Conservation (phyloP, 1,139 yeast genomes). For the Magnusiomyces magnusii region DNA sequence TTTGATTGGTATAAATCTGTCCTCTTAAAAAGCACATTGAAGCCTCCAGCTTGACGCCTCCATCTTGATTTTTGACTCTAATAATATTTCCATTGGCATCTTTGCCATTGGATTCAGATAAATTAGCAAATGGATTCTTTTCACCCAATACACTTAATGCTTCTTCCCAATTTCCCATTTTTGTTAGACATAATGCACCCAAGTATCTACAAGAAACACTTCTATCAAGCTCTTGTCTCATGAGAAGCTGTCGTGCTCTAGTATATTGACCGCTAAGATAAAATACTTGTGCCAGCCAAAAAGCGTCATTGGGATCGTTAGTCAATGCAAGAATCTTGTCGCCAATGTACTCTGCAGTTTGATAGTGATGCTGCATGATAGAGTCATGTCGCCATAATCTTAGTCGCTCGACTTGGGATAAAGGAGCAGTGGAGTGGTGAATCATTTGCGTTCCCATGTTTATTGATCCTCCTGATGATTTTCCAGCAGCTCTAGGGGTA, state of each 20-base stretch:
- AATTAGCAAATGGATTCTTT: conserved; percentile 51
- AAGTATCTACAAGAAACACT: conserved; percentile 74
- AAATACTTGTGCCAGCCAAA: conserved; percentile 92
- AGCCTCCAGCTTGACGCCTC: conserved; percentile 55
- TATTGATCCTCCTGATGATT: not conserved
- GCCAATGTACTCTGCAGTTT: conserved; percentile 86
- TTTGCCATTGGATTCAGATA: conserved; percentile 11
- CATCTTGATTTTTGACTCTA: conserved; percentile 18
- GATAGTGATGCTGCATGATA: conserved; percentile 81
- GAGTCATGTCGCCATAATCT: conserved; percentile 95
- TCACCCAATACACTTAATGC: conserved; percentile 86
- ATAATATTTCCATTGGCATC: conserved; percentile 12
- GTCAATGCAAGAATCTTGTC: conserved; percentile 80
- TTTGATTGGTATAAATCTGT: conserved; percentile 70
- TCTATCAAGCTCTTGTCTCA: conserved; percentile 36
- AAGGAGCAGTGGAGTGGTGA: conserved; percentile 17
- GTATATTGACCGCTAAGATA: conserved; percentile 67
- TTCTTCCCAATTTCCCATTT: conserved; percentile 77
- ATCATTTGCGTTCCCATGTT: not conserved
- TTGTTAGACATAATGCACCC: conserved; percentile 67
- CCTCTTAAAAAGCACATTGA: conserved; percentile 87
- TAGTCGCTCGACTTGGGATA: conserved; percentile 78
- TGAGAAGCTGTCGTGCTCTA: conserved; percentile 62
- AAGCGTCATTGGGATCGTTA: conserved; percentile 84
- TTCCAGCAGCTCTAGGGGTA: conserved; percentile 12